These are phyloP conservation scores for Lepidium didymum DNA, from an alignment of 345 rosid species.

Conservation along the genomic window DNA sequence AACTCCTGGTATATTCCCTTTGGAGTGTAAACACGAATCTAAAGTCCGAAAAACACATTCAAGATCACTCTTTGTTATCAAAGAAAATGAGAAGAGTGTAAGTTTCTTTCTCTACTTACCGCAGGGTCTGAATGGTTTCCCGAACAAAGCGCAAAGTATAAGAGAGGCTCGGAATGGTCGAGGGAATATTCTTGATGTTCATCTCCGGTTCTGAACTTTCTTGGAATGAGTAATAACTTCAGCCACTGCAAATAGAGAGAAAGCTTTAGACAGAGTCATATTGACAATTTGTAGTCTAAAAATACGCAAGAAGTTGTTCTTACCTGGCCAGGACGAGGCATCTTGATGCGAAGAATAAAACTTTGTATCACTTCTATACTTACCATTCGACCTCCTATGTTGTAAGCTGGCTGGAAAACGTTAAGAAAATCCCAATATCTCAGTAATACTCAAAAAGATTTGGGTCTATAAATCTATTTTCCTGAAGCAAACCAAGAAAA, in stretches of 20 bases:
- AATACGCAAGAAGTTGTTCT: neutral
- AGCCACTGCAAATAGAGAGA: conserved; percentile 61
- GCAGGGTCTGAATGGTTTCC: conserved; percentile 99
- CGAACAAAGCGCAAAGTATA: conserved; percentile 76
- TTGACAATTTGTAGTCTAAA: neutral
- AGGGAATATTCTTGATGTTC: conserved; percentile 61
- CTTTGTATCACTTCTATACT: conserved; percentile 69
- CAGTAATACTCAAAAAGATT: neutral
- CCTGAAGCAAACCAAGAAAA: neutral
- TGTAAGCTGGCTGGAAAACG: conserved; percentile 66
- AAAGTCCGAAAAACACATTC: conserved; percentile 11
- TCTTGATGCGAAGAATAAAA: conserved; percentile 66
- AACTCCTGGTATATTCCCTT: conserved; percentile 74
- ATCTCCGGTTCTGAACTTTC: conserved; percentile 69
- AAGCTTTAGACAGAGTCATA: neutral
- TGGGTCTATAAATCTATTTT: neutral
- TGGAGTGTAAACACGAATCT: conserved; percentile 76
- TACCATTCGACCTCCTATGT: conserved; percentile 76
- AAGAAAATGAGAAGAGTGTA: neutral
- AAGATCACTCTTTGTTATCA: neutral
- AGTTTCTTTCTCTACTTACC: conserved; percentile 38
- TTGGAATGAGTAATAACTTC: conserved; percentile 55
- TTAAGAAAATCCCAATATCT: neutral
- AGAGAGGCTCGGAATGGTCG: conserved; percentile 63
- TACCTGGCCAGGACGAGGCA: conserved; percentile 97